Evolutionary conservation across 495 filamentous ascomycete genomes (phyloP).

Genomic region (Talaromyces liani): DNA sequence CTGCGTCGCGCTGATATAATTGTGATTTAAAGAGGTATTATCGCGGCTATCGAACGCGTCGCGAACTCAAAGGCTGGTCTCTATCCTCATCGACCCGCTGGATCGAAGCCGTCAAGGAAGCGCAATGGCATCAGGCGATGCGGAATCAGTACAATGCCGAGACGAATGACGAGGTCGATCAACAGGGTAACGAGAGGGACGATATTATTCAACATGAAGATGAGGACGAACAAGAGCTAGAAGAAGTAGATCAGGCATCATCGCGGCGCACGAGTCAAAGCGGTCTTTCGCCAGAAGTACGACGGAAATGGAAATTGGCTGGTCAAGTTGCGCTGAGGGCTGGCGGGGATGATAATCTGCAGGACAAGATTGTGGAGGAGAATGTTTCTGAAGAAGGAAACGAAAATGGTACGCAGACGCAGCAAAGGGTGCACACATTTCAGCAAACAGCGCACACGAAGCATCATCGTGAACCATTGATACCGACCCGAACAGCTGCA

Average conservation of each 20-base stretch:
- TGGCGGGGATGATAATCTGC: slow-evolving; percentile 49
- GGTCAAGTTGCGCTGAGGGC: slow-evolving; percentile 64
- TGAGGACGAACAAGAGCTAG: slow-evolving; percentile 9
- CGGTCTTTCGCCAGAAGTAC: slow-evolving; percentile 34
- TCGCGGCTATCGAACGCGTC: slow-evolving; percentile 60
- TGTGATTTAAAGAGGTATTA: slow-evolving; percentile 50
- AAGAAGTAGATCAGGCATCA: slow-evolving; percentile 14
- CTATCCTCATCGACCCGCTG: slow-evolving; percentile 62
- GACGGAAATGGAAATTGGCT: slow-evolving; percentile 67
- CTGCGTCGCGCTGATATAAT: background rate
- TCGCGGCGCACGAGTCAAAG: slow-evolving; percentile 4
- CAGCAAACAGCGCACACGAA: slow-evolving; percentile 23
- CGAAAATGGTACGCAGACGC: slow-evolving; percentile 18
- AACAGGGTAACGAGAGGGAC: background rate
- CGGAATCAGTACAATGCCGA: background rate
- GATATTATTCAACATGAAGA: slow-evolving; percentile 7
- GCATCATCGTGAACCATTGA: slow-evolving; percentile 36
- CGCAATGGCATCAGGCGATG: slow-evolving; percentile 8
- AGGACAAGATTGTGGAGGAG: slow-evolving; percentile 24
- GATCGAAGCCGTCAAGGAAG: slow-evolving; percentile 42
- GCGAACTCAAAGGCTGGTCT: slow-evolving; percentile 55
- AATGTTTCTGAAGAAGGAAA: slow-evolving; percentile 18
- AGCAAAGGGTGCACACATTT: slow-evolving; percentile 16
- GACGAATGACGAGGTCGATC: background rate
- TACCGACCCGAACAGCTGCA: slow-evolving; percentile 24